phyloP scores from a whole-genome alignment of 106 monocot species.

The Triglochin maritima region DNA sequence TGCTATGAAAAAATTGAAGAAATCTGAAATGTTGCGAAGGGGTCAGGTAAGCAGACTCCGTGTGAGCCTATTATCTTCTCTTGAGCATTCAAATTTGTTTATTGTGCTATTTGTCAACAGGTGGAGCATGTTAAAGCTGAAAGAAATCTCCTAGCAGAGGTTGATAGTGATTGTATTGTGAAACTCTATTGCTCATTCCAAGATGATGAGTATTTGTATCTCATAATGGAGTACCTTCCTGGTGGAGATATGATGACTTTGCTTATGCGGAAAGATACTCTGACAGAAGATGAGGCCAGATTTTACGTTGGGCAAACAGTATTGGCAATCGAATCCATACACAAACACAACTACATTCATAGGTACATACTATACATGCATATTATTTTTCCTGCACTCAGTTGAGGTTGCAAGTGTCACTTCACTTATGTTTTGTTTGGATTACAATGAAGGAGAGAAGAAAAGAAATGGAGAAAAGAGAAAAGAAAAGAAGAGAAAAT shows the following conservation, averaged over 20 bases:
- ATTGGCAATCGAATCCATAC: conserved; percentile 68
- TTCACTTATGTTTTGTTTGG: neutral
- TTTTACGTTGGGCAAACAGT: conserved; percentile 71
- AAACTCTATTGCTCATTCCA: conserved; percentile 79
- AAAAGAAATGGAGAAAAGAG: neutral
- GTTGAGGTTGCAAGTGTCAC: neutral
- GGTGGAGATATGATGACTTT: conserved; percentile 87
- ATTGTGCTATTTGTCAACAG: conserved; percentile 10
- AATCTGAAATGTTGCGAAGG: conserved; percentile 65
- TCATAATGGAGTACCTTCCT: conserved; percentile 83
- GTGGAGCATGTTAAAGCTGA: conserved; percentile 83
- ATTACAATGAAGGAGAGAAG: neutral
- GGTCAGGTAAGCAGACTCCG: conserved; percentile 38
- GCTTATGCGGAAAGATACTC: conserved; percentile 69
- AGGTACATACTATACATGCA: conserved; percentile 21
- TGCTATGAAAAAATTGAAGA: conserved; percentile 62
- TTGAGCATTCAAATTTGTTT: conserved; percentile 1
- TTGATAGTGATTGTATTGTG: conserved; percentile 66
- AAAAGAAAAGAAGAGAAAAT: too few relatives aligned
- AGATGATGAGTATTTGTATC: conserved; percentile 74
- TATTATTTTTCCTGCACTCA: neutral
- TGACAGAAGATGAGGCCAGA: conserved; percentile 54
- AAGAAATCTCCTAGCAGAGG: conserved; percentile 74
- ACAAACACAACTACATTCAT: conserved; percentile 71
- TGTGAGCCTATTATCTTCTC: neutral